Conservation (phyloP, 495 filamentous ascomycete species). For the Aspergillus heteromorphus region DNA sequence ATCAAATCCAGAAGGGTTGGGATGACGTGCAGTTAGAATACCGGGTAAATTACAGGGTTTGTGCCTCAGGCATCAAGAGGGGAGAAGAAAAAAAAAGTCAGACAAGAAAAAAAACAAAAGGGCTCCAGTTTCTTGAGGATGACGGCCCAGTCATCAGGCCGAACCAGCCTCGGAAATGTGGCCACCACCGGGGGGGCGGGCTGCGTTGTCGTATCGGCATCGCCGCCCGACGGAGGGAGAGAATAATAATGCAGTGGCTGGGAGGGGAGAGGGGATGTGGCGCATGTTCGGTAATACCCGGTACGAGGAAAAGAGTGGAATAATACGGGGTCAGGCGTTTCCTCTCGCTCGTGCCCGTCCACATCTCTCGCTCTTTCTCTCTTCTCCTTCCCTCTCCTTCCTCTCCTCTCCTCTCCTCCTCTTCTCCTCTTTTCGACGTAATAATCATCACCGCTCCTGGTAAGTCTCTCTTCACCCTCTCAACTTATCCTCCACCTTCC, state of each 20-base stretch:
- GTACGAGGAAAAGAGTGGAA: no score
- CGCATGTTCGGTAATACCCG: not conserved
- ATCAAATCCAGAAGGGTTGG: no score
- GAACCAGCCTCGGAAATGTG: slow-evolving; percentile 1
- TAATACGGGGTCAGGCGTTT: slow-evolving; percentile 3
- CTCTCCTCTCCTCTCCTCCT: slow-evolving; percentile 8
- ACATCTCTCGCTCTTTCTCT: slow-evolving; percentile 10
- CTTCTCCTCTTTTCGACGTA: slow-evolving; percentile 14
- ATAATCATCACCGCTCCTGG: slow-evolving; percentile 6
- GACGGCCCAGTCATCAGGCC: not conserved
- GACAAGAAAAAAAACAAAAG: not conserved
- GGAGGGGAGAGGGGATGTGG: not conserved
- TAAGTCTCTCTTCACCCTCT: slow-evolving; percentile 17
- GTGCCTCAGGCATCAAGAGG: not conserved
- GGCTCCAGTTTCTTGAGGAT: not conserved
- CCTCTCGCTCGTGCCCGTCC: slow-evolving; percentile 2
- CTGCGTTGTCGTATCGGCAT: not conserved
- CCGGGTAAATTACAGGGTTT: not conserved
- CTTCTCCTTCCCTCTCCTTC: slow-evolving; percentile 12
- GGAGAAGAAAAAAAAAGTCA: not conserved
- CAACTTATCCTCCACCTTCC: slow-evolving; percentile 6
- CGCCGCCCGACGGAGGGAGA: not conserved
- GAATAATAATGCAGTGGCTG: not conserved
- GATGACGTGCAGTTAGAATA: not conserved
- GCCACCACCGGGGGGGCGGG: not conserved